phyloP scores from a whole-genome alignment of 2,329 filamentous ascomycete genomes.

The Orbilia ellipsospora region DNA sequence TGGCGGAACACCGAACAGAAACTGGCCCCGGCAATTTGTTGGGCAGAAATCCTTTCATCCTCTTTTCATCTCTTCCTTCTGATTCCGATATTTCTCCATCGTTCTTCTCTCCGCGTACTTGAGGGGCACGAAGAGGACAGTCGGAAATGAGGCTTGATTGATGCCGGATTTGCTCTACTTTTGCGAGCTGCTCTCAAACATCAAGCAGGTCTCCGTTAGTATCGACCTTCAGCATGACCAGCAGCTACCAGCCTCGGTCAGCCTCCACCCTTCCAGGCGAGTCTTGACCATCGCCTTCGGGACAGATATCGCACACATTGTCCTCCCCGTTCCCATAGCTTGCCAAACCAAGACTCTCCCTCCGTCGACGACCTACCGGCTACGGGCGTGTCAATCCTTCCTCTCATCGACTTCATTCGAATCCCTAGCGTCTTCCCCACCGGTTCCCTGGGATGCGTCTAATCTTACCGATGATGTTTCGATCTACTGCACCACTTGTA shows the following conservation, averaged over 20 bases:
- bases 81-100: neutral
- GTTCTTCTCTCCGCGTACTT: constrained; percentile 14
- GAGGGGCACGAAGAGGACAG: neutral
- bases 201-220: constrained; percentile 72
- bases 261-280: constrained; percentile 59
- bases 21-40: constrained; percentile 26
- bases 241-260: constrained; percentile 60
- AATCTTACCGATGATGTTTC: constrained; percentile 63
- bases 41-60: neutral
- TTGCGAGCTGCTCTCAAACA: constrained; percentile 71
- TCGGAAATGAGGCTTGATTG: constrained; percentile 31
- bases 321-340: constrained; percentile 67
- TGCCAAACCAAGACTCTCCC: constrained; percentile 62
- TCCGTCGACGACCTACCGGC: constrained; percentile 64
- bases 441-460: constrained; percentile 70
- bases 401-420: constrained; percentile 53
- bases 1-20: constrained; percentile 8
- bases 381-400: constrained; percentile 57
- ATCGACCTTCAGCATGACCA: constrained; percentile 63
- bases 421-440: constrained; percentile 13
- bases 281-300: constrained; percentile 64
- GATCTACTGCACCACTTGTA: constrained; percentile 63
- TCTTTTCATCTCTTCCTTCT: neutral
- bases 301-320: constrained; percentile 64
- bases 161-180: constrained; percentile 55